Base-by-base conservation (phyloP, 768 basidiomycete species). In the Kwoniella dendrophila region DNA sequence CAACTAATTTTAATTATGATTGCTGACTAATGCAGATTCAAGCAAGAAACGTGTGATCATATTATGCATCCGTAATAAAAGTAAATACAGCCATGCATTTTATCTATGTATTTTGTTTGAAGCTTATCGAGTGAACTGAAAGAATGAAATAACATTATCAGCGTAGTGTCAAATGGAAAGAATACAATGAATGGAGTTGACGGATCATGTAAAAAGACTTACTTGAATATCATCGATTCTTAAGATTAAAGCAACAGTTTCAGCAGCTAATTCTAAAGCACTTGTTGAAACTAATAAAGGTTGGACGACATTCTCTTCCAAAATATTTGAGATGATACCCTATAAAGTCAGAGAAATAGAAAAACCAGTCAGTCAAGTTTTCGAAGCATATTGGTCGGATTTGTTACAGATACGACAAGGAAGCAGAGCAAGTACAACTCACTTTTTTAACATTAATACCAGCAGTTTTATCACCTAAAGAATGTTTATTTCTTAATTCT, bases 371-470 rank as follows among this genome's bases (percentile, higher is more conserved):
- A 54, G 22, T 33, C 32, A 16, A 27, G 33, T 22, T 47, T 47
- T 30, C 24, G 24, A n/a, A 4, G 22, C 24, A 16, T 22, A 4
- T 22, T 16, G 11, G 14, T 50, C 49, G 55, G 22, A n/a, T 57
- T 30, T 36, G 34, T n/a, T 40, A 40, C 38, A 40, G 14, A 40
- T n/a, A 29, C 11, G n/a, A 20, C 16, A 20, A 30, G 43, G 33
- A 14, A 27, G 41, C 4, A 30, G 30, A 38, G 41, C 16, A 2
- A 18, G 5, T 4, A 33, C 24, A 43, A 77, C 85, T 43, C 71
- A 92, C 93, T 83, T 94, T 98, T 72, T 95, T 87, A 66, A 99
- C 93, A 78, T 98, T 99, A 80, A 99, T 98, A 32, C 96, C 96
- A 27, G 96, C 94, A 69, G 88, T 92, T 65, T 85, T 84, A 71